Evolutionary conservation across 2,329 filamentous ascomycete genomes (phyloP).

Genomic region (Torrubiellomyces zombiae): DNA sequence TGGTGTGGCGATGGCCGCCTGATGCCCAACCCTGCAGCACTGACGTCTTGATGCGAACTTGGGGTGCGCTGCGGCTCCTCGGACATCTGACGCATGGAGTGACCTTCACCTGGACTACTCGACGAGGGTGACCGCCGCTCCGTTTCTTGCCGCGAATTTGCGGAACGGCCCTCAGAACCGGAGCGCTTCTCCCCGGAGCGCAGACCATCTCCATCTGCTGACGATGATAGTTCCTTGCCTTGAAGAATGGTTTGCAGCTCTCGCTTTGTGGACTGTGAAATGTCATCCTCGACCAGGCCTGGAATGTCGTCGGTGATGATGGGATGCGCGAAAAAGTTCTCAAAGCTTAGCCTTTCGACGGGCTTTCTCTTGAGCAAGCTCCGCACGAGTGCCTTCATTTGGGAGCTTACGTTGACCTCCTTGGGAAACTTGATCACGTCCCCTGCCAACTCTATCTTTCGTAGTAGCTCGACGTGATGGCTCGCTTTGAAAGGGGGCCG

Average conservation of each 20-base stretch:
- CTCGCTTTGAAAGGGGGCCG: conserved; percentile 79
- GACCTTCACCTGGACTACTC: conserved; percentile 23
- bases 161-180: conserved; percentile 15
- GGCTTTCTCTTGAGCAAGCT: conserved; percentile 72
- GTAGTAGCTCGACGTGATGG: conserved; percentile 86
- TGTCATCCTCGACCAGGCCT: conserved; percentile 62
- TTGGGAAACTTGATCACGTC: conserved; percentile 72
- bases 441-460: conserved; percentile 78
- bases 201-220: conserved; percentile 9
- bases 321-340: conserved; percentile 63
- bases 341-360: conserved; percentile 70
- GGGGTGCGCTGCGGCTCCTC: conserved; percentile 15
- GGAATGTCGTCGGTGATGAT: conserved; percentile 65
- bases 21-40: conserved; percentile 35
- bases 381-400: conserved; percentile 68
- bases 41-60: conserved; percentile 28
- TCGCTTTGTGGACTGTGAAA: conserved; percentile 24
- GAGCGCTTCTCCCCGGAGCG: conserved; percentile 23
- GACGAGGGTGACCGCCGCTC: conserved; percentile 24
- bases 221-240: conserved; percentile 11
- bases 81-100: conserved; percentile 13
- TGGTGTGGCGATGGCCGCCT: conserved; percentile 29
- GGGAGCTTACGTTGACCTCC: conserved; percentile 52
- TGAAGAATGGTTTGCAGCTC: conserved; percentile 20
- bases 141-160: conserved; percentile 24